Evolutionary conservation across 805 yeast species (phyloP), one percentile per base, ranked within the genome.

Genomic region (Metschnikowia reukaufii): DNA sequence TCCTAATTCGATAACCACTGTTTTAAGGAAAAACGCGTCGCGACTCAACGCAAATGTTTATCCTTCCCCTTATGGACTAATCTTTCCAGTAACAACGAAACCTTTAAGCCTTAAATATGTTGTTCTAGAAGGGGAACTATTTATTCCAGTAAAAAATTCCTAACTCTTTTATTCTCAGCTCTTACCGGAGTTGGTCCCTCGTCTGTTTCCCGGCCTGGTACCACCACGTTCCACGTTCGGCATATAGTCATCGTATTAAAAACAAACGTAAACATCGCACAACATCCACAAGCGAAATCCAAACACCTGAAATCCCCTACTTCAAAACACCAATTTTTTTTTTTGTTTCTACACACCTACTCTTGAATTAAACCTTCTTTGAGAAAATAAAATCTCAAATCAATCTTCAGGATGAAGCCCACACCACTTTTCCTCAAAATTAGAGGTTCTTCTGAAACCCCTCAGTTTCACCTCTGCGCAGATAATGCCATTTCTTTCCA

Each of bases 381-480:
- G n/a, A 25, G 12, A 25, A 9, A 4, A 13, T 25, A 4, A 9
- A 25, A 25, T 25, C 12, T 25, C 29, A 9, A 25, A 25, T 25
- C 12, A 9, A 9, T 25, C 5, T 4, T 25, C 29, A 25, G 12
- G 29, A 25, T 25, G 29, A 25, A 25, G 12, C 29, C 43, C 19
- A 37, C 63, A 32, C 65, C 69, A 9, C 53, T 66, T 37, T 61
- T 59, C 36, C 54, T 66, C 34, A 64, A 62, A 47, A 44, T 65
- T 27, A 65, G 60, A 48, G 55, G 52, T 8, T 47, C 42, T 15
- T 41, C 40, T 7, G 44, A 39, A 39, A 31, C 21, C 17, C 52
- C 51, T 8, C 50, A 50, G 29, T 54, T 48, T 19, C 35, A 49
- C 6, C 21, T 51, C 8, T 46, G 27, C 25, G 27, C 56, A 6